A percentile compares a stretch with the other conserved stretches of the same genome.
phyloP scores from a whole-genome alignment of 1,139 yeast genomes.

The Blastobotrys serpentis region DNA sequence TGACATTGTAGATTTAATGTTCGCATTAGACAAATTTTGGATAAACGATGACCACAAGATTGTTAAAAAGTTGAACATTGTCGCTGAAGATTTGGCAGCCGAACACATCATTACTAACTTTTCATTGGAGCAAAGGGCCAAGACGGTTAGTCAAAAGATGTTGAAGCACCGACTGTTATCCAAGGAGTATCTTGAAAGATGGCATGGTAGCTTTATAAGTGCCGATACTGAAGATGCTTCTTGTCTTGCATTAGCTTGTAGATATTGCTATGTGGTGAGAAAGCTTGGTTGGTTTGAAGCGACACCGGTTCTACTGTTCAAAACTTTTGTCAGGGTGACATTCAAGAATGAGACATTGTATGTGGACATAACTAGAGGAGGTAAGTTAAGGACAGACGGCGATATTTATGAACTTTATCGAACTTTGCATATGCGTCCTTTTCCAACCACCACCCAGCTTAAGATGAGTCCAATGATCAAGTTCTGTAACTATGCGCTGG shows the following conservation, averaged over 20 bases:
- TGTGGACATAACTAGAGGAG: slow-evolving; percentile 17
- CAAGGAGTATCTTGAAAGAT: slow-evolving; percentile 1
- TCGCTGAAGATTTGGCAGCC: slow-evolving; percentile 5
- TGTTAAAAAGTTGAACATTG: slow-evolving; percentile 6
- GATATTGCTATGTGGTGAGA: slow-evolving; percentile 15
- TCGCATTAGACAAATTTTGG: slow-evolving; percentile 13
- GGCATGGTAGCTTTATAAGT: slow-evolving; percentile 12
- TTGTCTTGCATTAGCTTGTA: slow-evolving; percentile 11
- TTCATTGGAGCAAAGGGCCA: neutral
- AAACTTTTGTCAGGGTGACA: slow-evolving; percentile 13
- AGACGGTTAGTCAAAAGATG: slow-evolving; percentile 10
- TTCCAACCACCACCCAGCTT: slow-evolving; percentile 7
- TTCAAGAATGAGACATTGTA: neutral
- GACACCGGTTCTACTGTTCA: slow-evolving; percentile 12
- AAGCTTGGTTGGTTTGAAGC: slow-evolving; percentile 9
- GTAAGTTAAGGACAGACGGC: slow-evolving; percentile 11
- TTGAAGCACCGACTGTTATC: slow-evolving; percentile 11
- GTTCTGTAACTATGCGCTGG: neutral
- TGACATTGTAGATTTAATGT: slow-evolving; percentile 10
- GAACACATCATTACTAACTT: neutral
- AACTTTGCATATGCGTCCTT: slow-evolving; percentile 5
- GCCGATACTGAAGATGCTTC: slow-evolving; percentile 1
- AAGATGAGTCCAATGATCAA: neutral
- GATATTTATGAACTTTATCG: slow-evolving; percentile 13
- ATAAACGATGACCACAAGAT: slow-evolving; percentile 6